Evolutionary conservation across 768 basidiomycete genomes (phyloP).

Genomic region (Calocybe gangraenosa): DNA sequence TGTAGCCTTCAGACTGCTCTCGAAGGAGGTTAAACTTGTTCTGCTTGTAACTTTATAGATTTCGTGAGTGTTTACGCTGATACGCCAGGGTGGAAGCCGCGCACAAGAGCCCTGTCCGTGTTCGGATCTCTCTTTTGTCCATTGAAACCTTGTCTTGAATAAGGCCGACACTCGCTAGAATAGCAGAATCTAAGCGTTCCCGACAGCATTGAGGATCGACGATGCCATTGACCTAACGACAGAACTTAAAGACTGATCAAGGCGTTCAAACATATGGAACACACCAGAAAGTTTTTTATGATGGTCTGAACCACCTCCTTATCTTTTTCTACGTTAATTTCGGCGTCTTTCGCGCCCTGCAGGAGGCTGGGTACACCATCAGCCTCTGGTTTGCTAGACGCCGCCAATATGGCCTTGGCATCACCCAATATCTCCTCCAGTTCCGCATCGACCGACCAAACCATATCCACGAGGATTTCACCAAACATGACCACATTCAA

Average conservation of each 20-base stretch:
- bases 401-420: slow-evolving; percentile 38
- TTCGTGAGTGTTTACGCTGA: slow-evolving; percentile 5
- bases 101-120: slow-evolving; percentile 78
- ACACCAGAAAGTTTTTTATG: slow-evolving; percentile 59
- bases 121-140: slow-evolving; percentile 79
- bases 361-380: slow-evolving; percentile 17
- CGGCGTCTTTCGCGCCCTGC: slow-evolving; percentile 40
- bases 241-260: neutral
- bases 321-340: slow-evolving; percentile 56
- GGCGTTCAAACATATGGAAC: slow-evolving; percentile 18
- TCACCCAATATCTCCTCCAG: slow-evolving; percentile 68
- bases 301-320: slow-evolving; percentile 55
- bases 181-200: slow-evolving; percentile 66
- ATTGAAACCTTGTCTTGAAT: slow-evolving; percentile 62
- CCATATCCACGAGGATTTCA: slow-evolving; percentile 71
- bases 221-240: slow-evolving; percentile 51
- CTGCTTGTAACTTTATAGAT: slow-evolving; percentile 81
- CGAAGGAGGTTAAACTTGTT: slow-evolving; percentile 97
- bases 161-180: slow-evolving; percentile 62
- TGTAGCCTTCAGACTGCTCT: slow-evolving; percentile 97
- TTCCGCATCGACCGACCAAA: slow-evolving; percentile 78
- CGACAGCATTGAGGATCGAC: slow-evolving; percentile 59
- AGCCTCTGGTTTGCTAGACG: slow-evolving; percentile 27
- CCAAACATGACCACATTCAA: slow-evolving; percentile 48
- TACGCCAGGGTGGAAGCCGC: slow-evolving; percentile 25